phyloP scores from a whole-genome alignment of 1,284 basidiomycete genomes.

The Gymnopus androsaceus region DNA sequence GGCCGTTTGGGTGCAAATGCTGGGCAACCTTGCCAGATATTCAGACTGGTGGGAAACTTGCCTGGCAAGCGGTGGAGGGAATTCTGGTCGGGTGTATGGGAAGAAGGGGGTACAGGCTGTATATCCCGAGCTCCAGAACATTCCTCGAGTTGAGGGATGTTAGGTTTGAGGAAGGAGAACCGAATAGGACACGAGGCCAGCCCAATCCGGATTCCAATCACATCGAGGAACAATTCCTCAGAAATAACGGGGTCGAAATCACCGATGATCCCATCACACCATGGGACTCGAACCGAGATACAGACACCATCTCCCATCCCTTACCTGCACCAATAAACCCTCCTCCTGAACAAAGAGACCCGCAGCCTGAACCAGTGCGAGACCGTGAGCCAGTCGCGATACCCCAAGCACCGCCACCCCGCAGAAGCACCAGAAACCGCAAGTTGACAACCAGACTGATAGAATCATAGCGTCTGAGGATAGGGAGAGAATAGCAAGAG shows the following conservation, averaged over 20 bases:
- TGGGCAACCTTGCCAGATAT: background rate
- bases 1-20: background rate
- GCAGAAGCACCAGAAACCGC: no score
- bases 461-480: background rate
- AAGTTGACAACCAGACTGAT: constrained; percentile 33
- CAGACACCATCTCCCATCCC: no score
- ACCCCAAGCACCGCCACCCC: no score
- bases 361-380: no score
- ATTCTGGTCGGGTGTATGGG: constrained; percentile 3
- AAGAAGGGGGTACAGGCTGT: background rate
- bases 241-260: no score
- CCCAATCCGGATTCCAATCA: no score
- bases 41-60: background rate
- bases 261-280: no score
- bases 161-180: background rate
- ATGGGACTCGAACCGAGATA: no score
- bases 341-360: no score
- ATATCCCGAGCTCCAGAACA: background rate
- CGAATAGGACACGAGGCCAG: background rate
- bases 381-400: no score
- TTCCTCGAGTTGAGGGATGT: background rate
- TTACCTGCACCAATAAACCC: no score
- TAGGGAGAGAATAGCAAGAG: background rate
- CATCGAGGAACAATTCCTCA: no score
- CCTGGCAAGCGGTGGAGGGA: background rate